Base-by-base conservation (phyloP, 176 grass and related monocot species). In the Saccharum spontaneum region DNA sequence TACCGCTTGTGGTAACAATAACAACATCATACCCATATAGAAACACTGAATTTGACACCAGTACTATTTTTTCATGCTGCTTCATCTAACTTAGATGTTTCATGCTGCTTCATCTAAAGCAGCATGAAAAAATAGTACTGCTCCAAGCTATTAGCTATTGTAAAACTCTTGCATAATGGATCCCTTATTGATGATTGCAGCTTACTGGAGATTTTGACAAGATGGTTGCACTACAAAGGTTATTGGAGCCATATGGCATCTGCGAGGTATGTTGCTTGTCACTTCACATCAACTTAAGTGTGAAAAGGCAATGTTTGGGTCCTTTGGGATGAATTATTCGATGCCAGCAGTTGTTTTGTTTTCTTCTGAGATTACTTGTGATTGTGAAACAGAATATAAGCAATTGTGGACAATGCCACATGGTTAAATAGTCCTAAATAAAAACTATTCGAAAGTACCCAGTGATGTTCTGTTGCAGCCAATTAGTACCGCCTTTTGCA, bases 161-260 rank as follows among this genome's bases (percentile, higher is more conserved):
- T 40, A 69, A 67, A 73, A 73, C 40, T 69, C 59, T 68, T 77
- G 44, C 5, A 63, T 79, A 80, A 73, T 77, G 28, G n/a, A 82
- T 52, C 43, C 50, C 78, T 69, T 77, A n/a, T 69, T 84, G 40
- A 72, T 84, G 66, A 26, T 82, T 85, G 81, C 72, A 98, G 96
- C 91, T 98, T 76, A 89, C 89, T 63, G 96, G 96, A 45, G 96
- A 98, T 85, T 67, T 98, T 48, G 82, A 95, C 73, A 98, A 96
- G 90, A 92, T 94, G 93, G 97, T 94, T 63, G 93, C 93, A 63
- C 85, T 99, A 67, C 97, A 99, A 78, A 95, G 91, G 86, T 85
- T 96, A 79, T 81, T 99, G 75, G 93, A 99, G 57, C 93, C 93
- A 31, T 99, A 99, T 79, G 97, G 93, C 82, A 96, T 99, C 72